Evolutionary conservation across 192 early-diverging fungal genomes (phyloP).

Genomic region (Podila epigama): DNA sequence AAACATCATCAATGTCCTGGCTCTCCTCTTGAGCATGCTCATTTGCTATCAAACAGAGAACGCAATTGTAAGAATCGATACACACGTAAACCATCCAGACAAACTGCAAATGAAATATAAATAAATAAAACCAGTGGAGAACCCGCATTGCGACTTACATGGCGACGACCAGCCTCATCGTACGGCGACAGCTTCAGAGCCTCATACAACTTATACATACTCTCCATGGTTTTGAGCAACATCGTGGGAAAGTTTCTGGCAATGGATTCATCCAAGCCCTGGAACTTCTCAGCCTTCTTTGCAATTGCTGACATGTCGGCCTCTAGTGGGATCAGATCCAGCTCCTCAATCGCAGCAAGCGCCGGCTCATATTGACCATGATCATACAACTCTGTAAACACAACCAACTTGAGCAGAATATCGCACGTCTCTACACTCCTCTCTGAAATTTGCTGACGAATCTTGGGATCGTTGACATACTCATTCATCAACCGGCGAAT

Average conservation of each 20-base stretch:
- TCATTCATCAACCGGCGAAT: conserved; percentile 22
- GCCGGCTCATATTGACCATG: conserved; percentile 66
- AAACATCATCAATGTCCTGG: conserved; percentile 80
- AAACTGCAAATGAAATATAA: background rate
- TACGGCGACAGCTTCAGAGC: conserved; percentile 62
- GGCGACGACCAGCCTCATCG: conserved; percentile 36
- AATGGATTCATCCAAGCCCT: conserved; percentile 69
- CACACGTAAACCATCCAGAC: conserved; percentile 1
- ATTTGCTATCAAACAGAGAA: conserved; percentile 42
- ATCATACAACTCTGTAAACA: conserved; percentile 64
- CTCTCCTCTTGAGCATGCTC: conserved; percentile 63
- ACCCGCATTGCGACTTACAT: no score
- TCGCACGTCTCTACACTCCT: conserved; percentile 60
- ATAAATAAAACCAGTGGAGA: no score
- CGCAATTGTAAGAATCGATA: conserved; percentile 36
- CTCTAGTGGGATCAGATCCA: conserved; percentile 71
- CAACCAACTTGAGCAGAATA: conserved; percentile 63
- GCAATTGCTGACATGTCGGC: conserved; percentile 63
- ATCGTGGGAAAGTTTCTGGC: conserved; percentile 79
- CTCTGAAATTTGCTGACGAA: conserved; percentile 27
- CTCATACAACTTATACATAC: conserved; percentile 65
- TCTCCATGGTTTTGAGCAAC: conserved; percentile 76
- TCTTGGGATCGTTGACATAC: conserved; percentile 22
- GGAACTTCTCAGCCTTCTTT: conserved; percentile 72
- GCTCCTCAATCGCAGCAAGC: conserved; percentile 59